Percentiles rank a stretch among this genome's conserved stretches.
These are phyloP conservation scores for Seiridium unicorne DNA, from an alignment of 2,329 filamentous ascomycete genomes.

Conservation along the genomic window DNA sequence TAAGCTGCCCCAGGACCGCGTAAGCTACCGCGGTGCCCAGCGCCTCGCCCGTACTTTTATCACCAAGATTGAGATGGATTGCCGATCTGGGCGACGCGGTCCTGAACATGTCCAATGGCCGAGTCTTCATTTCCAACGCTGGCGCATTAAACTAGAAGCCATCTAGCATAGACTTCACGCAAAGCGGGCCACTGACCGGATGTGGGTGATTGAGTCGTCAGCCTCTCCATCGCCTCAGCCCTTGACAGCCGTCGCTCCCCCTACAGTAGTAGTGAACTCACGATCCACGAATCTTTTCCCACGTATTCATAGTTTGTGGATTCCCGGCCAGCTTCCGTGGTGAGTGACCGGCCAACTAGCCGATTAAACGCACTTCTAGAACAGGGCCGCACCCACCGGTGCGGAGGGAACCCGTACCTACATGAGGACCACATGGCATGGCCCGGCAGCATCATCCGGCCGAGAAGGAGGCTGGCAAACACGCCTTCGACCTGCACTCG, in stretches of 20 bases:
- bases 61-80: neutral
- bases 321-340: neutral
- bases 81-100: neutral
- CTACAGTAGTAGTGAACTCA: no score
- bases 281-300: neutral
- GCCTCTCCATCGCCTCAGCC: neutral
- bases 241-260: neutral
- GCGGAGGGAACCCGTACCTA: no score
- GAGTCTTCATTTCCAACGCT: neutral
- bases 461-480: no score
- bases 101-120: neutral
- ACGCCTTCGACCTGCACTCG: no score
- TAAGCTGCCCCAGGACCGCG: neutral
- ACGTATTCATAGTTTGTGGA: neutral
- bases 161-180: neutral
- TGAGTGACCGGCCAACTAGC: neutral
- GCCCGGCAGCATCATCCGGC: no score
- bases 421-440: no score
- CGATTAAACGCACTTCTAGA: neutral
- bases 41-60: neutral
- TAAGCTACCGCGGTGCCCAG: neutral
- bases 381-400: neutral
- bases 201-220: neutral
- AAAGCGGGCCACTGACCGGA: neutral
- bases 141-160: neutral